Percentiles rank a stretch among this genome's conserved stretches.
phyloP scores from a whole-genome alignment of 441 rosid species.

The Mallotus japonicus region DNA sequence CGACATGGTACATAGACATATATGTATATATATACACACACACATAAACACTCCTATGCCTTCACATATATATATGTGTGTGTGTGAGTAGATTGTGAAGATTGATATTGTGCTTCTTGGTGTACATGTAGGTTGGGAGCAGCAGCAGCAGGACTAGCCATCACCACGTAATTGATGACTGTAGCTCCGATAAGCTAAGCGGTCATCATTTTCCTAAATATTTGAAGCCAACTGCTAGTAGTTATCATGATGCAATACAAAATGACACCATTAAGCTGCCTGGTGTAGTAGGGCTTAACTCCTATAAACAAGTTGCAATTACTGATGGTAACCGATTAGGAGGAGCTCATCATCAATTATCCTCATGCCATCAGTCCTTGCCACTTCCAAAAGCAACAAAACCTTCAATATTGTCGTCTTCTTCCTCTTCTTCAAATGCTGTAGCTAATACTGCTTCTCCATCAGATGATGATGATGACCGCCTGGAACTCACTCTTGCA shows the following conservation, averaged over 20 bases:
- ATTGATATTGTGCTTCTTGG: neutral
- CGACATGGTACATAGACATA: slow-evolving; percentile 48
- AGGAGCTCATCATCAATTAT: neutral
- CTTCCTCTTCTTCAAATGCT: slow-evolving; percentile 13
- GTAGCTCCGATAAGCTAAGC: slow-evolving; percentile 21
- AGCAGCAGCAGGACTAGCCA: slow-evolving; percentile 17
- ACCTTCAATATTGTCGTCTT: slow-evolving; percentile 7
- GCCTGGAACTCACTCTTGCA: slow-evolving; percentile 68
- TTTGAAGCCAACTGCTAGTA: neutral
- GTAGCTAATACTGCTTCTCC: slow-evolving; percentile 3
- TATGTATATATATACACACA: no score
- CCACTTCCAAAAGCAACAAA: slow-evolving; percentile 18
- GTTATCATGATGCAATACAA: neutral
- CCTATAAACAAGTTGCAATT: neutral
- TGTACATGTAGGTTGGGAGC: slow-evolving; percentile 24
- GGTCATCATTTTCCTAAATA: neutral
- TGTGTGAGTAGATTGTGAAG: no score
- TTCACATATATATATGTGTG: neutral
- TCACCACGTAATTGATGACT: slow-evolving; percentile 21
- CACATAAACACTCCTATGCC: neutral
- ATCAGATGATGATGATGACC: slow-evolving; percentile 15
- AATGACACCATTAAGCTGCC: neutral
- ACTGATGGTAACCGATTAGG: neutral
- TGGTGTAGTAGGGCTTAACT: slow-evolving; percentile 13
- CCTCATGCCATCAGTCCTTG: slow-evolving; percentile 20